A percentile compares a stretch with the other conserved stretches of the same genome.
phyloP scores from a whole-genome alignment of 495 filamentous ascomycete genomes.

The Friedmanniomyces endolithicus region DNA sequence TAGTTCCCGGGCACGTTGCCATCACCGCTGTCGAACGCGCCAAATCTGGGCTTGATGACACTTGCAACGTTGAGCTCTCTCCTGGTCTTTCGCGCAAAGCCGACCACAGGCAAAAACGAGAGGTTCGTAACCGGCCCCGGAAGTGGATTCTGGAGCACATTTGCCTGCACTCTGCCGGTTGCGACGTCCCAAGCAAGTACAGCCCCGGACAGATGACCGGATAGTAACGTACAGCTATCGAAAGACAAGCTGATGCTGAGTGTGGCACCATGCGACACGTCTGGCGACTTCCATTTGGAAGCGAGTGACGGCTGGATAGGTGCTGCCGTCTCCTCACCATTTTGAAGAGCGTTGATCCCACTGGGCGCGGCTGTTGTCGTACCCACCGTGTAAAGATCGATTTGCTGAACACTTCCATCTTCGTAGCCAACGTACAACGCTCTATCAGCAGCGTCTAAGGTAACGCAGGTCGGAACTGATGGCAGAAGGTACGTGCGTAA shows the following conservation, averaged over 20 bases:
- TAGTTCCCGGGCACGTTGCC: slow-evolving; percentile 49
- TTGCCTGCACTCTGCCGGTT: slow-evolving; percentile 45
- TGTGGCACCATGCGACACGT: slow-evolving; percentile 46
- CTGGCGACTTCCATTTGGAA: slow-evolving; percentile 47
- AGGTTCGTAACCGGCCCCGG: slow-evolving; percentile 69
- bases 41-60: slow-evolving; percentile 59
- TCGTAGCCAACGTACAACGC: slow-evolving; percentile 73
- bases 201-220: slow-evolving; percentile 70
- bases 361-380: background rate
- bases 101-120: slow-evolving; percentile 48
- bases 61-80: slow-evolving; percentile 41
- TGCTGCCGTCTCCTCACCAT: slow-evolving; percentile 7
- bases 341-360: slow-evolving; percentile 14
- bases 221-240: slow-evolving; percentile 67
- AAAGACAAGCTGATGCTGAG: slow-evolving; percentile 59
- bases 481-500: slow-evolving; percentile 71
- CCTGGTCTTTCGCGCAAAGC: slow-evolving; percentile 37
- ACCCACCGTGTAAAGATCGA: slow-evolving; percentile 51
- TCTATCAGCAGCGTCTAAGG: slow-evolving; percentile 71
- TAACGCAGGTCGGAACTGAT: slow-evolving; percentile 54
- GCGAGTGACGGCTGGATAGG: slow-evolving; percentile 30
- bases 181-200: slow-evolving; percentile 71
- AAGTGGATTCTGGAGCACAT: slow-evolving; percentile 51
- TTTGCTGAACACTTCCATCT: slow-evolving; percentile 68
- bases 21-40: slow-evolving; percentile 35